phyloP scores from a whole-genome alignment of 768 basidiomycete genomes.

The Mycena venus region DNA sequence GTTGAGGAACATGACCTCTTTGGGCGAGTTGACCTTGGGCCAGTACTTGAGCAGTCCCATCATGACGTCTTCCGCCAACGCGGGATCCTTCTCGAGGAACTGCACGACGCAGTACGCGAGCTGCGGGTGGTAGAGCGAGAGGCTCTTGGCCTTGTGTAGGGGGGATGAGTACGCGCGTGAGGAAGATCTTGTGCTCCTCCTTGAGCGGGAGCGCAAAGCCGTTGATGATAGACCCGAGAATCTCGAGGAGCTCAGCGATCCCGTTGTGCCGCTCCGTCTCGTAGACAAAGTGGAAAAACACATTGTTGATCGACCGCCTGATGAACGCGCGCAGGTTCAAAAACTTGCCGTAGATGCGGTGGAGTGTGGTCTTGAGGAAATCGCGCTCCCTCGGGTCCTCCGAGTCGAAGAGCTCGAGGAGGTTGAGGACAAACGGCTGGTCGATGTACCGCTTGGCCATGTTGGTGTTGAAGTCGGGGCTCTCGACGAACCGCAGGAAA shows the following conservation, averaged over 20 bases:
- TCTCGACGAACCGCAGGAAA: constrained; percentile 98
- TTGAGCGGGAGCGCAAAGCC: constrained; percentile 98
- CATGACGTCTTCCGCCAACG: constrained; percentile 95
- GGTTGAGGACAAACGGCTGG: constrained; percentile 93
- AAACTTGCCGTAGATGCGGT: constrained; percentile 99
- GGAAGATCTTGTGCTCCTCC: constrained; percentile 98
- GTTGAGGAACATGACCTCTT: constrained; percentile 99
- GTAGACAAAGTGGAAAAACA: constrained; percentile 99
- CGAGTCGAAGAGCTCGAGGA: constrained; percentile 97
- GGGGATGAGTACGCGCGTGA: constrained; percentile 95
- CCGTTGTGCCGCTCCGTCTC: constrained; percentile 99
- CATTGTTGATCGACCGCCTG: constrained; percentile 98
- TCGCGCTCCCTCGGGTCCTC: constrained; percentile 99
- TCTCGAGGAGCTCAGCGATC: constrained; percentile 97
- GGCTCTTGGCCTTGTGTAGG: constrained; percentile 96
- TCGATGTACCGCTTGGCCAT: constrained; percentile 98
- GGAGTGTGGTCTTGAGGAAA: constrained; percentile 98
- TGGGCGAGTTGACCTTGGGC: constrained; percentile 99
- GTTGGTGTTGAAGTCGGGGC: constrained; percentile 98
- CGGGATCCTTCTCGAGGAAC: constrained; percentile 96
- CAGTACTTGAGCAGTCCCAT: constrained; percentile 96
- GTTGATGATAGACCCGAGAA: constrained; percentile 99
- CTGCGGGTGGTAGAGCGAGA: constrained; percentile 99
- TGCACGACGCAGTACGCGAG: constrained; percentile 99
- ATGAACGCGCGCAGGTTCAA: constrained; percentile 98